Evolutionary conservation across 495 filamentous ascomycete genomes (phyloP), one percentile per base, ranked within the genome.

Genomic region (Daldinia loculata): DNA sequence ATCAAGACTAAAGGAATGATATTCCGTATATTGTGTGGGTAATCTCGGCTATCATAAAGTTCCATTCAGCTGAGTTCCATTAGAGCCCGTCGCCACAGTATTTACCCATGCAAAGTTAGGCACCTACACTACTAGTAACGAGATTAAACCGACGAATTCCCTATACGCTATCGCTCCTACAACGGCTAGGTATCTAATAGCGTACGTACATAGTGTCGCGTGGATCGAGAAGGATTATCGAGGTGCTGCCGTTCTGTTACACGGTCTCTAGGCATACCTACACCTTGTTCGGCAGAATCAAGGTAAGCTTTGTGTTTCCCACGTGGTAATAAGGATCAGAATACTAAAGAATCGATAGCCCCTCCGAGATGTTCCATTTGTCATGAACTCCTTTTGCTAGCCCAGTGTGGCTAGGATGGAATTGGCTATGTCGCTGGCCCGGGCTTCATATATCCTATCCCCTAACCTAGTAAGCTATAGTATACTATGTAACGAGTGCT

Each of bases 401-500:
- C 26, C 39, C 11, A n/a, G 22, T 27, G 15, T 39, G 1, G 36
- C 15, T 36, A 51, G 53, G 29, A 69, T 63, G 6, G 11, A 29
- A 34, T 64, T 61, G 22, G 56, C 15, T 41, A 26, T 22, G 50
- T 29, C 58, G 32, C 50, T 66, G 14, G 26, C 1, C 57, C 14
- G 26, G 62, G 26, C 39, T 58, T 30, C 32, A 48, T 58, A 43
- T 57, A 50, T 12, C 39, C 50, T 39, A 17, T 34, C 14, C 32
- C 32, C 36, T 36, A 48, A 7, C 41, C 41, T 12, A 24, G 56
- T 32, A 43, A 36, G 27, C 26, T 41, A 19, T 62, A 62, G 68
- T 57, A 71, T 66, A n/a, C n/a, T n/a, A n/a, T n/a, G n/a, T n/a
- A 26, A 57, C 27, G 26, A 43, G 57, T 52, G 39, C 41, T 61